These are phyloP conservation scores for Oryza longistaminata DNA, from an alignment of 176 grass and related monocot species.

Conservation along the genomic window DNA sequence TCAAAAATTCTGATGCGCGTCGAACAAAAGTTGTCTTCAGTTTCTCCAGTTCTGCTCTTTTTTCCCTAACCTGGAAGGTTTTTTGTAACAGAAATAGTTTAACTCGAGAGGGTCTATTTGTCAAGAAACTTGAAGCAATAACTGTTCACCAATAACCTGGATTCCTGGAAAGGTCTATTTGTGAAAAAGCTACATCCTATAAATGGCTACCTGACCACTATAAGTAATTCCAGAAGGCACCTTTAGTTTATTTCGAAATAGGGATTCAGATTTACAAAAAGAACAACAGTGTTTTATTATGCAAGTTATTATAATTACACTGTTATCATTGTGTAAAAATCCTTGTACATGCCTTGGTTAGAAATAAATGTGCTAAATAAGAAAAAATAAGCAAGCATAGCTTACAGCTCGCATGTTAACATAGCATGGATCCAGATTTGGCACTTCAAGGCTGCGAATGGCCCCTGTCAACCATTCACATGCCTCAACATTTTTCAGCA, in stretches of 20 bases:
- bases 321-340: slow-evolving; percentile 30
- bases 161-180: neutral
- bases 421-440: slow-evolving; percentile 94
- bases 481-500: slow-evolving; percentile 99
- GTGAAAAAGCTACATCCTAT: neutral
- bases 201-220: neutral
- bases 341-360: neutral
- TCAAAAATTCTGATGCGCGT: slow-evolving; percentile 89
- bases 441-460: slow-evolving; percentile 68
- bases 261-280: neutral
- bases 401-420: slow-evolving; percentile 84
- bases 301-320: slow-evolving; percentile 15
- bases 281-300: neutral
- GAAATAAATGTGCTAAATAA: slow-evolving; percentile 23
- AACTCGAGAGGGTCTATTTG: neutral
- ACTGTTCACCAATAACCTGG: neutral
- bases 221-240: neutral
- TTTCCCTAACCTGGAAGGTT: slow-evolving; percentile 71
- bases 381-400: slow-evolving; percentile 24
- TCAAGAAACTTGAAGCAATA: slow-evolving; percentile 23
- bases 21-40: slow-evolving; percentile 84
- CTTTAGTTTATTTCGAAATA: slow-evolving; percentile 1
- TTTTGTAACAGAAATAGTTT: neutral
- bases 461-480: slow-evolving; percentile 98
- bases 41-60: slow-evolving; percentile 77